phyloP scores from a whole-genome alignment of 805 yeast genomes.

The Aciculoconidium aculeatum region DNA sequence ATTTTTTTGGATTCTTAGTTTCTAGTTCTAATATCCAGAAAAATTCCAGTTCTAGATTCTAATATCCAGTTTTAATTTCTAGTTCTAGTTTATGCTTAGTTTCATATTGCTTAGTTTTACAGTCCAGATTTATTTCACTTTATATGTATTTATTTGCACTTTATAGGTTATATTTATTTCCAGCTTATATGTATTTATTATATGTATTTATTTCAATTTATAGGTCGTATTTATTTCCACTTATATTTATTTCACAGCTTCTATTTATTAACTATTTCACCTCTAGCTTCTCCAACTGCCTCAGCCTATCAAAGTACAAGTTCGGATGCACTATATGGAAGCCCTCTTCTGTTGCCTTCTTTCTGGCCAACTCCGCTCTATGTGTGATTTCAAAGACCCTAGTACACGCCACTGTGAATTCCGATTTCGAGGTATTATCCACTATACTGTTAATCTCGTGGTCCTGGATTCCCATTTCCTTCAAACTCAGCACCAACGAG shows the following conservation, averaged over 20 bases:
- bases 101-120: no score
- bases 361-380: constrained; percentile 34
- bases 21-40: no score
- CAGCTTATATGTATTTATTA: background rate
- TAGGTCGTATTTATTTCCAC: background rate
- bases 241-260: no score
- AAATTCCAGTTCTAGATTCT: no score
- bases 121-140: no score
- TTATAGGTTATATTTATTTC: background rate
- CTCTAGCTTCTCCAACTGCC: constrained; percentile 46
- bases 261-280: no score
- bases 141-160: no score
- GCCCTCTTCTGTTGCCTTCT: constrained; percentile 38
- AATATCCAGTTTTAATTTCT: no score
- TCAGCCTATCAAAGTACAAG: constrained; percentile 73
- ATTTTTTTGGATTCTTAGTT: no score
- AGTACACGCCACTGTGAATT: constrained; percentile 84
- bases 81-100: no score
- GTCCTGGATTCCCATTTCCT: constrained; percentile 60
- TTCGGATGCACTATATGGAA: constrained; percentile 80
- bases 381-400: constrained; percentile 77
- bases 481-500: constrained; percentile 49
- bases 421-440: constrained; percentile 62
- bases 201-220: background rate
- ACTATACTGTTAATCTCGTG: constrained; percentile 54